Conservation (phyloP, 208 protist species). For the Acanthamoeba castellanii region DNA sequence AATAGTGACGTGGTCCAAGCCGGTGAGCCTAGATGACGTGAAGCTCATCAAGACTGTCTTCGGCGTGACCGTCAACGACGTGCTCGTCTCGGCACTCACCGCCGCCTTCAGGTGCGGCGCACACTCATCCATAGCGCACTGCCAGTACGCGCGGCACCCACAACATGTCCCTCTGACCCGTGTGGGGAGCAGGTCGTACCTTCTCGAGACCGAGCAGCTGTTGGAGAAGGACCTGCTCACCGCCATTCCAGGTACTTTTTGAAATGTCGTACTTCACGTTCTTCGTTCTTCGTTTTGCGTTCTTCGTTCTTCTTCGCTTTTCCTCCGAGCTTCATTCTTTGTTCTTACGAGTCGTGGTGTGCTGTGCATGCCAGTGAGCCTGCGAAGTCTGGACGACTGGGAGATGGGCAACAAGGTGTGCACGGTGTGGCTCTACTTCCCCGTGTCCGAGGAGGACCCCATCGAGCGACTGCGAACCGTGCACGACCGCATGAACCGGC, state of each 20-base stretch:
- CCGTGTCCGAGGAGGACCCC: conserved; percentile 13
- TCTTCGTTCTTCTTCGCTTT: too few relatives aligned
- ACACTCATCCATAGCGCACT: not conserved
- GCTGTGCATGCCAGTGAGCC: not conserved
- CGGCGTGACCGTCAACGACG: conserved; percentile 28
- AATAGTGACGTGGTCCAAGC: conserved; percentile 29
- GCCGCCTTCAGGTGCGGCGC: not conserved
- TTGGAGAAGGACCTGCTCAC: not conserved
- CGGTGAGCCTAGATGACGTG: not conserved
- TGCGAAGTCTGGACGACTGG: conserved; percentile 27
- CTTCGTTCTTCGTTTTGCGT: too few relatives aligned
- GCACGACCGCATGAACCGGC: not conserved
- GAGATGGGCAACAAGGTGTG: conserved; percentile 43
- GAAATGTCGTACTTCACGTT: too few relatives aligned
- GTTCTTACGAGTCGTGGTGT: too few relatives aligned
- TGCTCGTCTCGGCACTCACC: conserved; percentile 12
- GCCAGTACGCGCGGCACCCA: not conserved
- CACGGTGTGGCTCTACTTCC: conserved; percentile 56
- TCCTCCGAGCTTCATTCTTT: too few relatives aligned
- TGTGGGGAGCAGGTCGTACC: not conserved
- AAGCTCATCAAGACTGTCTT: conserved; percentile 18
- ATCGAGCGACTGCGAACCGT: not conserved
- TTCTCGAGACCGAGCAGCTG: not conserved
- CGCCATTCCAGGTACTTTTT: not conserved
- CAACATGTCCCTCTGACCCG: too few relatives aligned